These are phyloP conservation scores for Aotearoamyces nothofagi DNA, from an alignment of 2,329 filamentous ascomycete genomes.

Conservation along the genomic window DNA sequence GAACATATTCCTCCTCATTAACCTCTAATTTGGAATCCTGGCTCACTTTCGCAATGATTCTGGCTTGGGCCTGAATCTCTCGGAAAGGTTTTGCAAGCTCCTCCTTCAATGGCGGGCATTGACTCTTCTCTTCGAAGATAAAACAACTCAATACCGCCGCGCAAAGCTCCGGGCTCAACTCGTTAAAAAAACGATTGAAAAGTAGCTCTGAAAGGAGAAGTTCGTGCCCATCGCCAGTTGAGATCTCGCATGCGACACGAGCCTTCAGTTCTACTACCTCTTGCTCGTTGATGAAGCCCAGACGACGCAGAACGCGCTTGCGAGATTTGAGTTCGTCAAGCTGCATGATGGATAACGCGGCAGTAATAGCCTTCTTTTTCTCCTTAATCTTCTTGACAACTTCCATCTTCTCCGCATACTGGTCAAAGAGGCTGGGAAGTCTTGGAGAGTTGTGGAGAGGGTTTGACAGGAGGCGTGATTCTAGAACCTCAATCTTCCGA, in stretches of 20 bases:
- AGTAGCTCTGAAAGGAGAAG: constrained; percentile 83
- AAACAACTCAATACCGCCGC: constrained; percentile 84
- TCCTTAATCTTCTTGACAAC: constrained; percentile 68
- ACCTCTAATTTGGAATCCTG: constrained; percentile 85
- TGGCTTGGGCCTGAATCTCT: constrained; percentile 76
- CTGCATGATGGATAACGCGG: constrained; percentile 78
- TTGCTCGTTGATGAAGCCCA: constrained; percentile 89
- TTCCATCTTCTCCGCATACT: constrained; percentile 70
- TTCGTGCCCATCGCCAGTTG: constrained; percentile 68
- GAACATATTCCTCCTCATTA: constrained; percentile 90
- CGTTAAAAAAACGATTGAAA: constrained; percentile 97
- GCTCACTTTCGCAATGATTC: constrained; percentile 82
- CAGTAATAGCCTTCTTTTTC: constrained; percentile 73
- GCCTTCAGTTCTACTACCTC: constrained; percentile 96
- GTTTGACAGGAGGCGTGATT: constrained; percentile 77
- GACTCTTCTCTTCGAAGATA: constrained; percentile 93
- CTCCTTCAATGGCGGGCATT: constrained; percentile 63
- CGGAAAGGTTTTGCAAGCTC: constrained; percentile 75
- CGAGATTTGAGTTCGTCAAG: constrained; percentile 92
- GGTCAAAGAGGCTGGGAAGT: constrained; percentile 70
- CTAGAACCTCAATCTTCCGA: constrained; percentile 90
- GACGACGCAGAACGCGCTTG: constrained; percentile 83
- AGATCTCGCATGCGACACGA: constrained; percentile 94
- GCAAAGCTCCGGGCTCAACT: constrained; percentile 73
- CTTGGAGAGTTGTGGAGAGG: constrained; percentile 83